phyloP scores from a whole-genome alignment of 2,329 filamentous ascomycete species.

The Cladorrhinum sp. region DNA sequence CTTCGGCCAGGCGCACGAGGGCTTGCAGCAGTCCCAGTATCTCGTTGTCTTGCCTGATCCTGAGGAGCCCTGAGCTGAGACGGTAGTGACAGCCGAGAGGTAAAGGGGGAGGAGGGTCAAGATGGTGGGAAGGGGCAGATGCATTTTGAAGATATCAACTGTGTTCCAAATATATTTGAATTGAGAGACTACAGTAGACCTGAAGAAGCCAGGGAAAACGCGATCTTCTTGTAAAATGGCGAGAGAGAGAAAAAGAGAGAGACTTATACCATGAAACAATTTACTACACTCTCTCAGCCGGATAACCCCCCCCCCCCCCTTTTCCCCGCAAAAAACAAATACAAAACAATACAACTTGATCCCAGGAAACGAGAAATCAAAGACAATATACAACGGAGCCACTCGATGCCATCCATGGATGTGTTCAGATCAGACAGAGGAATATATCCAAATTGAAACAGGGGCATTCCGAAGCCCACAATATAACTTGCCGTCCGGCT shows the following conservation, averaged over 20 bases:
- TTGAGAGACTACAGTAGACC: background rate
- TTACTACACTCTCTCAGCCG: no score
- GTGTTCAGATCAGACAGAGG: background rate
- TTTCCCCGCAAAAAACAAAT: background rate
- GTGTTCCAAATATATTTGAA: background rate
- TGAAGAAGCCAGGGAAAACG: no score
- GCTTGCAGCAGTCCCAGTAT: constrained; percentile 58
- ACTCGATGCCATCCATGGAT: background rate
- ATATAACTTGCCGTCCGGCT: background rate
- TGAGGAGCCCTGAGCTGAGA: constrained; percentile 27
- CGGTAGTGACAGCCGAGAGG: constrained; percentile 13
- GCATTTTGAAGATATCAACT: constrained; percentile 15
- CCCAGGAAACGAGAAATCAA: background rate
- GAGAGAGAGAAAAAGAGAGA: no score
- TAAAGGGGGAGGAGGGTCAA: constrained; percentile 24
- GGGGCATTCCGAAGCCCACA: background rate
- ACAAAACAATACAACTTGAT: background rate
- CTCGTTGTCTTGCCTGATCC: constrained; percentile 35
- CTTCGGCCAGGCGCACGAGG: constrained; percentile 52
- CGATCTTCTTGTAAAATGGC: no score
- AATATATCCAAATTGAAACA: background rate
- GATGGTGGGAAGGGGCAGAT: constrained; percentile 27
- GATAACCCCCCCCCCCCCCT: background rate
- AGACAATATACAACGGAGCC: background rate
- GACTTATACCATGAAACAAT: background rate